A percentile compares a stretch with the other conserved stretches of the same genome.
These are phyloP conservation scores for Tephrocybe rancida DNA, from an alignment of 768 basidiomycete genomes.

Conservation along the genomic window DNA sequence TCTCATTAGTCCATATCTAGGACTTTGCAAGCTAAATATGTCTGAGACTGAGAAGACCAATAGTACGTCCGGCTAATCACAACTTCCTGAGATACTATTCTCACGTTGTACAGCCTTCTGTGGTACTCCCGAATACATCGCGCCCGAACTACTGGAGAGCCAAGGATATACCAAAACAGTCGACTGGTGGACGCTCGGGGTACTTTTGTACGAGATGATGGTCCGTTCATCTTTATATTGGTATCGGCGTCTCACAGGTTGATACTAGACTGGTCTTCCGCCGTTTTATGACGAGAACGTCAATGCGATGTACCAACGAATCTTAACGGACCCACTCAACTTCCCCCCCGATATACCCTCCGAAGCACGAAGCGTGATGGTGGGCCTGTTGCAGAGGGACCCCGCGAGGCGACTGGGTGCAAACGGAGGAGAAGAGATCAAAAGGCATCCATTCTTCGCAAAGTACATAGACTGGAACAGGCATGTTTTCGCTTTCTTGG, in stretches of 20 bases:
- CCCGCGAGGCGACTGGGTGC: conserved; percentile 87
- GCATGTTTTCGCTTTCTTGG: conserved; percentile 35
- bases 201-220: conserved; percentile 97
- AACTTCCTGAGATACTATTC: not conserved
- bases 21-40: conserved; percentile 97
- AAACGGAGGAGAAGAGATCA: conserved; percentile 94
- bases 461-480: conserved; percentile 91
- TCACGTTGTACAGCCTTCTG: conserved; percentile 74
- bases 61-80: conserved; percentile 51
- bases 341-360: conserved; percentile 88
- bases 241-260: not conserved
- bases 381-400: conserved; percentile 85
- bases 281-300: conserved; percentile 99
- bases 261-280: conserved; percentile 81
- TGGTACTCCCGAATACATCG: conserved; percentile 98
- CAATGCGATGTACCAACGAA: conserved; percentile 96
- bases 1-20: conserved; percentile 30
- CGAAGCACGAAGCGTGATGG: conserved; percentile 90
- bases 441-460: conserved; percentile 93
- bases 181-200: conserved; percentile 99
- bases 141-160: conserved; percentile 94
- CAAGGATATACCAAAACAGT: conserved; percentile 98
- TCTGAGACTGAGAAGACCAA: conserved; percentile 97
- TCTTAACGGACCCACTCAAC: conserved; percentile 88
- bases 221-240: conserved; percentile 33